Evolutionary conservation across 2,329 filamentous ascomycete genomes (phyloP).

Genomic region (Venturia oleaginea): DNA sequence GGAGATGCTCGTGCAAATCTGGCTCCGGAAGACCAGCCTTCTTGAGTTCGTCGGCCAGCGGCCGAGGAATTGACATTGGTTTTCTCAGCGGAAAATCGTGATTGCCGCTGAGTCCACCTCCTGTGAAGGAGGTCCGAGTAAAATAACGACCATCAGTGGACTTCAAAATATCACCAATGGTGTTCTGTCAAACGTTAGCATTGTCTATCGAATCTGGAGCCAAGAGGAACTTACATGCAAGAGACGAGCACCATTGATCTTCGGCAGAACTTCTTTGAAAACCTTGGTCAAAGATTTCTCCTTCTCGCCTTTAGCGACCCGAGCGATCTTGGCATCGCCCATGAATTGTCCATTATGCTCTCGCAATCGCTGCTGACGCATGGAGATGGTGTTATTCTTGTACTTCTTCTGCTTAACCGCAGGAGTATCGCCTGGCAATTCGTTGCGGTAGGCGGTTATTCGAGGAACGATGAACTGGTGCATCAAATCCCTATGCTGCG

Average conservation of each 20-base stretch:
- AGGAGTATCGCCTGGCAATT: not conserved
- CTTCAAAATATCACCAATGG: not conserved
- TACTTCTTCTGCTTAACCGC: not conserved
- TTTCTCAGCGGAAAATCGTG: not conserved
- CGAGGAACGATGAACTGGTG: conserved; percentile 1
- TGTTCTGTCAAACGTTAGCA: not conserved
- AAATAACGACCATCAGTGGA: not conserved
- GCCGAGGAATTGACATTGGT: not conserved
- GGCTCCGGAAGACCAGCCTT: not conserved
- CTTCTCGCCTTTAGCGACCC: not conserved
- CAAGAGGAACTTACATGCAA: not conserved
- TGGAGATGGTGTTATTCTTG: not conserved
- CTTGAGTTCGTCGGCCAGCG: not conserved
- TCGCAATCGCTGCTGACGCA: not conserved
- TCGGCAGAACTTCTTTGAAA: not conserved
- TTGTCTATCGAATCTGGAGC: not conserved
- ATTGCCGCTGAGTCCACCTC: not conserved
- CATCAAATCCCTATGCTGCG: not conserved
- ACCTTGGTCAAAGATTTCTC: not conserved
- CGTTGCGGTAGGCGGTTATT: not conserved
- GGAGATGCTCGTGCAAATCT: not conserved
- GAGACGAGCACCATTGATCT: not conserved
- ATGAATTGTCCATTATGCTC: not conserved
- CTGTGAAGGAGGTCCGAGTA: not conserved
- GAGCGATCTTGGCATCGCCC: not conserved